Base-by-base conservation (phyloP, 345 rosid species). In the Durio zibethinus region DNA sequence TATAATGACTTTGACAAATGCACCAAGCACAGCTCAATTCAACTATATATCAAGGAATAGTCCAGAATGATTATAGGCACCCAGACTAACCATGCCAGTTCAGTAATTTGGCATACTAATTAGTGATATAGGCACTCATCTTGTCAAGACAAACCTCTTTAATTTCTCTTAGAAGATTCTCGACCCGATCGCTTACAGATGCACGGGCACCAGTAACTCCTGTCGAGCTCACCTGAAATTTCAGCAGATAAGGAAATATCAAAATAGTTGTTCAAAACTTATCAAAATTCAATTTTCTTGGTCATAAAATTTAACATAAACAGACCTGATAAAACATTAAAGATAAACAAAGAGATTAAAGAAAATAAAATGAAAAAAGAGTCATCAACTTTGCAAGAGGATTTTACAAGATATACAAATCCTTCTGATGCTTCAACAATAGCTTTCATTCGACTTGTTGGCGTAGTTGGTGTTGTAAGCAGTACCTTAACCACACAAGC, bases 141-240 rank as follows among this genome's bases (percentile, higher is more conserved):
- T 60, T 29, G 5, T 25, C 40, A 43, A 48, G 45, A 75, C 86
- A 20, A 40, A 89, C 94, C 94, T 85, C 85, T 85, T 90, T 96
- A 76, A 91, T 85, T n/a, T 92, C 93, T 38, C 59, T 84, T 27
- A 94, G 79, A 82, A 90, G 98, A 80, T 86, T 78, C 73, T 85
- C 89, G 76, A 91, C 97, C 74, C 84, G 68, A 36, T 75, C 86
- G 35, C 89, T 96, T 12, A 94, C 89, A 72, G 94, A 90, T 60
- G 88, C 86, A 77, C 98, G 93, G 0, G 97, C 86, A 29, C 97
- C 99, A 7, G 98, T 93, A 76, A 93, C 99, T 73, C 98, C 99
- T 20, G 86, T 29, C 25, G 98, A 87, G 71, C 99, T 96, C 29
- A 91, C 97, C 99, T 96, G 78, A 40, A 50, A 80, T 56, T 54